Evolutionary conservation across 2,329 filamentous ascomycete species (phyloP), one percentile per base, ranked within the genome.

Genomic region (Setomelanomma holmii): DNA sequence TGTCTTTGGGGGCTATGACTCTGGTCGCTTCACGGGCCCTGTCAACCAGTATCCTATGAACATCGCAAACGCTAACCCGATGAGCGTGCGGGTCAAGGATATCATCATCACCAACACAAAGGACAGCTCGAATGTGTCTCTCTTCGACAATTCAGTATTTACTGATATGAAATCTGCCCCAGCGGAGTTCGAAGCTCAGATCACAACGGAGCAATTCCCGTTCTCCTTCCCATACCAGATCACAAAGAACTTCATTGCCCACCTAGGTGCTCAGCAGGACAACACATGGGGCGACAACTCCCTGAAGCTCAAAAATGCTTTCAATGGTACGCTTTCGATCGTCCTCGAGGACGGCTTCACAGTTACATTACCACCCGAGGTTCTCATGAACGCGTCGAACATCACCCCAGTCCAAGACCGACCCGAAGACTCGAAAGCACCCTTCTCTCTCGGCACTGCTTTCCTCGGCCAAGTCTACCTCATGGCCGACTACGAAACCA

Each of bases 391-490:
- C 51, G 64, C 58, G 2, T 77, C 76, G 20, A 69, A 72, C 52
- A 72, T 75, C 39, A 73, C 72, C 0, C 73, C 73, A 5, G 63
- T 75, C 22, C 67, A 75, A 44, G 56, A 64, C 16, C 67, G 68
- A 34, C 55, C 64, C 19, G 61, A 71, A 39, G 51, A 65, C 8
- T 64, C 64, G 21, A 61, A 63, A 5, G 49, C 55, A 0, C 71
- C 73, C 8, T 74, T 75, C 55, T 69, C 73, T 41, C 72, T 79
- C 45, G 73, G 72, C 19, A 58, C 72, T 35, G 74, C 77, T 5
- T 79, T 76, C 57, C 72, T 79, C 30, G 68, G 64, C 12, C 74
- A 78, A 51, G 67, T 78, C 49, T 79, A 79, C 58, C 69, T 79
- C 24, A 78, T 78, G 67, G 70, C 74, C 38, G 75, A 78, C 58